These are phyloP conservation scores for Forsythia viridissima DNA, from an alignment of 257 asterid genomes.

Conservation along the genomic window DNA sequence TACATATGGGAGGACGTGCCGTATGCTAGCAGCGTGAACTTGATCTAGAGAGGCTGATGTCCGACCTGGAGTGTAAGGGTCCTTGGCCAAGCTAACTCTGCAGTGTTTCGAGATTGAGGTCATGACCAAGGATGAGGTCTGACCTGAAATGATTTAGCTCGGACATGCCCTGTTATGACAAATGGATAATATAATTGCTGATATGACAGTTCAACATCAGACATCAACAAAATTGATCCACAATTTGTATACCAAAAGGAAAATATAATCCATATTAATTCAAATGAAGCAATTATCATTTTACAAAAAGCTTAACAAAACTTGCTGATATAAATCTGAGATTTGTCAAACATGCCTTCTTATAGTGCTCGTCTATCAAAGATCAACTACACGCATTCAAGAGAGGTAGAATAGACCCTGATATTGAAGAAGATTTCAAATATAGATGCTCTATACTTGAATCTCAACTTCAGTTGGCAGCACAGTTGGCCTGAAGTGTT, in stretches of 20 bases:
- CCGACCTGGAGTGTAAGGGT: too few species aligned
- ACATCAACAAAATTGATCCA: not conserved
- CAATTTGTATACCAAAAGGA: not conserved
- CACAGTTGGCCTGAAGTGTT: conserved; percentile 14
- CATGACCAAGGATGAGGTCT: too few species aligned
- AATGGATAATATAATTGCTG: too few species aligned
- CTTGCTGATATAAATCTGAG: conserved; percentile 3
- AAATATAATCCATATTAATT: not conserved
- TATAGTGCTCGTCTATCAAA: conserved; percentile 17
- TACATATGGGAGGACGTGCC: too few species aligned
- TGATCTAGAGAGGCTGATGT: too few species aligned
- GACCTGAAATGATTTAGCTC: too few species aligned
- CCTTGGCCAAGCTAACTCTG: too few species aligned
- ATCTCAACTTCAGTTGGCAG: conserved; percentile 32
- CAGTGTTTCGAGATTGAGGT: too few species aligned
- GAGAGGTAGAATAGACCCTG: not conserved
- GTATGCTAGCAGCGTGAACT: too few species aligned
- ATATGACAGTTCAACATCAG: too few species aligned
- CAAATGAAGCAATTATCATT: conserved; percentile 3
- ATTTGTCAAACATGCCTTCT: not conserved
- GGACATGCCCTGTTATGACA: too few species aligned
- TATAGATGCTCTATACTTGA: conserved; percentile 20
- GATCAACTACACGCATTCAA: not conserved
- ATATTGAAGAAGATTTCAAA: not conserved
- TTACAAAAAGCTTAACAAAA: conserved; percentile 4